A percentile compares a stretch with the other conserved stretches of the same genome.
phyloP scores from a whole-genome alignment of 75 land plant species.

The Pinus albicaulis region DNA sequence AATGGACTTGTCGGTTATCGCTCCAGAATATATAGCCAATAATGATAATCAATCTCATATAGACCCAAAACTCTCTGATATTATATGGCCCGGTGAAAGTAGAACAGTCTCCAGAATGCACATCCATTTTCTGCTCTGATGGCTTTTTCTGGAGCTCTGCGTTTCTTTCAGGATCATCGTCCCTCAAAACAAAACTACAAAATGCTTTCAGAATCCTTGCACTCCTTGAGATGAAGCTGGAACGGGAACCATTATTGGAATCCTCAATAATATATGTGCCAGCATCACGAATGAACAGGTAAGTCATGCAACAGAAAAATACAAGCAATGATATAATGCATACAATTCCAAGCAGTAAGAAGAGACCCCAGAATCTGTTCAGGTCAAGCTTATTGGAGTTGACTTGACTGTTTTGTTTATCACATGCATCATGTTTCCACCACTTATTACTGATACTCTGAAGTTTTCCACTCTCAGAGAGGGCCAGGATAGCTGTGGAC shows the following conservation, averaged over 20 bases:
- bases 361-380: constrained; percentile 80
- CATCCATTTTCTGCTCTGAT: not conserved
- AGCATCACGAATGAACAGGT: constrained; percentile 11
- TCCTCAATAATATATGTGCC: not conserved
- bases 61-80: too few species aligned
- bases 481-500: constrained; percentile 78
- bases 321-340: constrained; percentile 57
- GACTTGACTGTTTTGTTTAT: constrained; percentile 16
- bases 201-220: constrained; percentile 28
- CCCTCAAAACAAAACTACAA: constrained; percentile 42
- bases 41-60: too few species aligned
- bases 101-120: too few species aligned
- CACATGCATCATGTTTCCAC: constrained; percentile 41
- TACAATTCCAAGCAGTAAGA: constrained; percentile 55
- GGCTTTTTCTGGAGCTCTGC: not conserved
- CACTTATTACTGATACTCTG: constrained; percentile 73
- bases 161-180: constrained; percentile 13
- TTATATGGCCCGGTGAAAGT: too few species aligned
- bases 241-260: not conserved
- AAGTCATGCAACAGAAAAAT: constrained; percentile 33
- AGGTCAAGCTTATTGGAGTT: constrained; percentile 54
- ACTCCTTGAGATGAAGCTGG: constrained; percentile 1
- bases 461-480: constrained; percentile 75
- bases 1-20: too few species aligned
- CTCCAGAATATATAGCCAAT: too few species aligned